Percentiles rank a stretch among this genome's conserved stretches.
Evolutionary conservation across 2,329 filamentous ascomycete species (phyloP).

Genomic region (Ophiocordyceps camponoti-saundersi): DNA sequence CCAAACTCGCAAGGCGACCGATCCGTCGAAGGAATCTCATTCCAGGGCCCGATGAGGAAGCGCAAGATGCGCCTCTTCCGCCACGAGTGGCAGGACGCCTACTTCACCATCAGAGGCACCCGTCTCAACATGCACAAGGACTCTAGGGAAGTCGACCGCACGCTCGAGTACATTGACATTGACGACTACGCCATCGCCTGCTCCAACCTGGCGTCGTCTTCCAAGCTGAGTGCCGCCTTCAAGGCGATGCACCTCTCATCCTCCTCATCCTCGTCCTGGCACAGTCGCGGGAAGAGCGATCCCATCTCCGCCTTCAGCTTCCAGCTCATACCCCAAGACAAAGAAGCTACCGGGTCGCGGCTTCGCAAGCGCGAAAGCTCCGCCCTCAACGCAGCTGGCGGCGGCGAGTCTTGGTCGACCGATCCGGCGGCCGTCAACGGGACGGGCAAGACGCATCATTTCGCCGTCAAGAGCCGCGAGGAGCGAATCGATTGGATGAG

Average conservation of each 20-base stretch:
- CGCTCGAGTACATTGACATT: constrained; percentile 68
- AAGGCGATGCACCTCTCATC: constrained; percentile 57
- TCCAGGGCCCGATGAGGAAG: constrained; percentile 87
- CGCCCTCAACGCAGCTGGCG: constrained; percentile 14
- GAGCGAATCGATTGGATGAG: constrained; percentile 97
- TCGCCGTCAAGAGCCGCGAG: constrained; percentile 73
- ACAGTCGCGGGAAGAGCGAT: constrained; percentile 33
- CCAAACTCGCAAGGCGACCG: constrained; percentile 12
- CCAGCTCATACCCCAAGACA: constrained; percentile 61
- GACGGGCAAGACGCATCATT: constrained; percentile 77
- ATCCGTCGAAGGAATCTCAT: constrained; percentile 38
- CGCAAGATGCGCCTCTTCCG: constrained; percentile 77
- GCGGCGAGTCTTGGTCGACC: constrained; percentile 1
- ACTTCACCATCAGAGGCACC: constrained; percentile 69
- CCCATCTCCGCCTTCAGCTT: constrained; percentile 61
- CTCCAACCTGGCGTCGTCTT: constrained; percentile 55
- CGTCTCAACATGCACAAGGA: constrained; percentile 63
- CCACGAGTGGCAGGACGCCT: constrained; percentile 86
- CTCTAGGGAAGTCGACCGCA: constrained; percentile 28
- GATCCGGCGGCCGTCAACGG: constrained; percentile 34
- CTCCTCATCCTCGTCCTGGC: too few relatives aligned
- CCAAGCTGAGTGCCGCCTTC: constrained; percentile 76
- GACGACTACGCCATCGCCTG: constrained; percentile 82
- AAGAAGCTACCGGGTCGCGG: constrained; percentile 28
- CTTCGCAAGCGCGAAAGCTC: constrained; percentile 37